Evolutionary conservation across 2,329 filamentous ascomycete species (phyloP).

Genomic region (Aaosphaeria arxii): DNA sequence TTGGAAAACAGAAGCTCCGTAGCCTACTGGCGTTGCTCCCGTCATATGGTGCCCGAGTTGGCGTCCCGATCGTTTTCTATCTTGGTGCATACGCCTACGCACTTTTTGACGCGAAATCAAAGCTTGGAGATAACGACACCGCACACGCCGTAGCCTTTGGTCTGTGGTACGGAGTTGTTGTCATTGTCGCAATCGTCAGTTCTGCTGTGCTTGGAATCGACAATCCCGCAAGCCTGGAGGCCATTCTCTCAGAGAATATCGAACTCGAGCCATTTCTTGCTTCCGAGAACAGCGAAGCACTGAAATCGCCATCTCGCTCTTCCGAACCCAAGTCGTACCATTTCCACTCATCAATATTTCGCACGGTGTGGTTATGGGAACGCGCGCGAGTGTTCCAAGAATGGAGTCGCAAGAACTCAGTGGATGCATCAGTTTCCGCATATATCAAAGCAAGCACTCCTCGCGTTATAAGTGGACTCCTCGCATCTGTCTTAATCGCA

Average conservation of each 20-base stretch:
- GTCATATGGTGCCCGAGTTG: slow-evolving; percentile 4
- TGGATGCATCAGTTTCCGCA: background rate
- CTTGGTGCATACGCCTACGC: slow-evolving; percentile 5
- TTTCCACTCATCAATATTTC: background rate
- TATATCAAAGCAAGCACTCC: background rate
- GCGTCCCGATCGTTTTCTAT: slow-evolving; percentile 7
- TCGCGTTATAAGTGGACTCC: background rate
- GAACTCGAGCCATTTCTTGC: background rate
- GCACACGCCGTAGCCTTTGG: slow-evolving; percentile 27
- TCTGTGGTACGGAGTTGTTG: slow-evolving; percentile 28
- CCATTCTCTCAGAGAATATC: slow-evolving; percentile 3
- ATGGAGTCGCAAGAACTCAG: background rate
- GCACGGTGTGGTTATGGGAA: background rate
- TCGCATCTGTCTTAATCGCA: slow-evolving; percentile 1
- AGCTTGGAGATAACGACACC: slow-evolving; percentile 17
- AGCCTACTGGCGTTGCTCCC: slow-evolving; percentile 2
- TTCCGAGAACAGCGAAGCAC: background rate
- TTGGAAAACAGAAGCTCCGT: slow-evolving; percentile 13
- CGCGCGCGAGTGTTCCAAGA: background rate
- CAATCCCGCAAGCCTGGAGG: slow-evolving; percentile 16
- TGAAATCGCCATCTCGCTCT: background rate
- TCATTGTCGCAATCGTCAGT: slow-evolving; percentile 26
- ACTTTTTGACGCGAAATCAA: slow-evolving; percentile 3
- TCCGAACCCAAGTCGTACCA: background rate
- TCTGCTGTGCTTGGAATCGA: slow-evolving; percentile 29